Evolutionary conservation across 305 asterid genomes (phyloP), one percentile per base, ranked within the genome.

Genomic region (Rubia peregrina): DNA sequence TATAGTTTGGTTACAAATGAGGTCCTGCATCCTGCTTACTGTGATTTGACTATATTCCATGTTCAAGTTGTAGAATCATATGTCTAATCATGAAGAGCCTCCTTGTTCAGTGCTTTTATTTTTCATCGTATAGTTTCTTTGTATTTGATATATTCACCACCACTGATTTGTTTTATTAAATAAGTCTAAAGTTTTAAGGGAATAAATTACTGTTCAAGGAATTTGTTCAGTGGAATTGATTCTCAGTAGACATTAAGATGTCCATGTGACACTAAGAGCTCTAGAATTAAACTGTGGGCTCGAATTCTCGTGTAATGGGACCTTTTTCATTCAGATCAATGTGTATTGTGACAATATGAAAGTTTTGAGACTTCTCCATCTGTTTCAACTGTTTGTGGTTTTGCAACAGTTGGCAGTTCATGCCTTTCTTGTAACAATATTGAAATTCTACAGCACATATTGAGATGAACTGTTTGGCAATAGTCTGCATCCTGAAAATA

Each of bases 171-270:
- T 2, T n/a, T 51, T 14, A 42, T 38, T 53, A 10, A 41, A 66
- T 26, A 43, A 7, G 9, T 16, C 22, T 0, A 65, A 36, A 65
- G 10, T 0, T n/a, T 38, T 48, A 16, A 21, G 67, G 17, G 61
- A 65, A 42, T 44, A 66, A 17, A 67, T 56, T 26, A 17, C 38
- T 67, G 3, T 66, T 24, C 38, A 14, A 33, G 42, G 11, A 56
- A 65, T 72, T 38, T 64, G 38, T 51, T 72, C 16, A 21, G 40
- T 21, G 17, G 46, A 61, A 73, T 21, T 36, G 40, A 36, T 36
- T 36, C 40, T 36, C 40, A 36, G 40, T 36, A 30, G 36, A 30
- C 36, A 30, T 30, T 30, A 36, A 36, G 40, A 36, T 49, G 6
- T 49, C 6, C 9, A 9, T 46, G 19, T 41, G 36, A n/a, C 22